These are phyloP conservation scores for Aspergillus aculeatinus DNA, from an alignment of 2,329 filamentous ascomycete genomes.

Conservation along the genomic window DNA sequence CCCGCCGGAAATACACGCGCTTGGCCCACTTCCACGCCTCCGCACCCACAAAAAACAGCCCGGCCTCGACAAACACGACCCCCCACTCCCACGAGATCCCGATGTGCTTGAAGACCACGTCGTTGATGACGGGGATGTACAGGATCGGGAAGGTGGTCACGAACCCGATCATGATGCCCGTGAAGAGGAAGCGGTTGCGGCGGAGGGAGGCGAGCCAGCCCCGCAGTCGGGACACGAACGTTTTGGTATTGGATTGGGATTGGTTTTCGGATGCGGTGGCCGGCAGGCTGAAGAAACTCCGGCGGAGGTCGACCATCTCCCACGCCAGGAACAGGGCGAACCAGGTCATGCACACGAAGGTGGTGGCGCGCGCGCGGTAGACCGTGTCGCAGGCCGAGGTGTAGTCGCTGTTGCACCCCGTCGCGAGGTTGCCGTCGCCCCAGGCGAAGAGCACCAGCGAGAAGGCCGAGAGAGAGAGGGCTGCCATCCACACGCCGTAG, in stretches of 20 bases:
- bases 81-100: slow-evolving; percentile 70
- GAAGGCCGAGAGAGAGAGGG: slow-evolving; percentile 64
- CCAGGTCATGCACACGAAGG: slow-evolving; percentile 74
- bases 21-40: slow-evolving; percentile 70
- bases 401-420: slow-evolving; percentile 61
- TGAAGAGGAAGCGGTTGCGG: slow-evolving; percentile 72
- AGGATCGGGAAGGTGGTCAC: slow-evolving; percentile 59
- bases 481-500: slow-evolving; percentile 76
- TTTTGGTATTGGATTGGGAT: slow-evolving; percentile 48
- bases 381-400: slow-evolving; percentile 58
- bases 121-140: slow-evolving; percentile 69
- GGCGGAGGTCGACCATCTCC: slow-evolving; percentile 73
- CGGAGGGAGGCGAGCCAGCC: slow-evolving; percentile 68
- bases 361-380: slow-evolving; percentile 70
- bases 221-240: slow-evolving; percentile 32
- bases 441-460: slow-evolving; percentile 63
- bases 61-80: slow-evolving; percentile 61
- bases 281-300: slow-evolving; percentile 62
- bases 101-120: slow-evolving; percentile 63
- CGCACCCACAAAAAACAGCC: slow-evolving; percentile 63
- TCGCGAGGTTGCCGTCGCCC: slow-evolving; percentile 60
- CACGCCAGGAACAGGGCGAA: slow-evolving; percentile 74
- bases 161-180: slow-evolving; percentile 59
- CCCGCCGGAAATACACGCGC: slow-evolving; percentile 52
- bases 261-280: slow-evolving; percentile 50